Base-by-base conservation (phyloP, 225 moss, liverwort and hornwort genomes). In the Sphagnum contortum region DNA sequence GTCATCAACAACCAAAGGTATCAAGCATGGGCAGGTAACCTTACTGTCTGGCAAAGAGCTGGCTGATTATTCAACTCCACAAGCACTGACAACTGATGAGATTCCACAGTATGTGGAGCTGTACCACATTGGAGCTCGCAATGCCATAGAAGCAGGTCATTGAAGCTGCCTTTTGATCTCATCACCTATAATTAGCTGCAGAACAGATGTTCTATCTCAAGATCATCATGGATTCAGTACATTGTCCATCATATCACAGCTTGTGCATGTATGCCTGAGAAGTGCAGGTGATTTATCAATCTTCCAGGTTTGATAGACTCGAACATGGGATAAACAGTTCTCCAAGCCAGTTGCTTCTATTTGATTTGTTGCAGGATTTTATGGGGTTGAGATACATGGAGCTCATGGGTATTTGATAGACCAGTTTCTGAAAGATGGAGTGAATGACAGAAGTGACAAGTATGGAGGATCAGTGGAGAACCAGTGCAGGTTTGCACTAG, bases 21-120 rank as follows among this genome's bases (percentile, higher is more conserved):
- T 79, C 54, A 63, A 47, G 47, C 9, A 3, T 1, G 59, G 60
- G 2, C 14, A 71, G 64, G 57, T 73, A 3, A 12, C 48, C 5
- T 72, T 75, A 2, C 75, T 75, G 0, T 66, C 57, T 3, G 80
- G 29, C 2, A 70, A 12, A 1, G 65, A 55, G 29, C 12, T 57
- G 8, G 80, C 68, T 2, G 48, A 65, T 0, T 78, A 0, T 44
- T 80, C 80, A 8, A 64, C 75, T 0, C 87, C 83, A 8, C 64
- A 71, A 67, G 83, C 79, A 45, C 64, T 83, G 14, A 58, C 56
- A 5, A 78, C 76, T 0, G 69, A 83, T 8, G 87, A 80, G 68
- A 63, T 83, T 6, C 78, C 83, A 4, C 0, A 59, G 4, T 51
- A 12, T 49, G 75, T 80, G 47, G 68, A 83, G 0, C n/a, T 59